These are phyloP conservation scores for Entamoeba moshkovskii DNA, from an alignment of 208 protist genomes.

Conservation along the genomic window DNA sequence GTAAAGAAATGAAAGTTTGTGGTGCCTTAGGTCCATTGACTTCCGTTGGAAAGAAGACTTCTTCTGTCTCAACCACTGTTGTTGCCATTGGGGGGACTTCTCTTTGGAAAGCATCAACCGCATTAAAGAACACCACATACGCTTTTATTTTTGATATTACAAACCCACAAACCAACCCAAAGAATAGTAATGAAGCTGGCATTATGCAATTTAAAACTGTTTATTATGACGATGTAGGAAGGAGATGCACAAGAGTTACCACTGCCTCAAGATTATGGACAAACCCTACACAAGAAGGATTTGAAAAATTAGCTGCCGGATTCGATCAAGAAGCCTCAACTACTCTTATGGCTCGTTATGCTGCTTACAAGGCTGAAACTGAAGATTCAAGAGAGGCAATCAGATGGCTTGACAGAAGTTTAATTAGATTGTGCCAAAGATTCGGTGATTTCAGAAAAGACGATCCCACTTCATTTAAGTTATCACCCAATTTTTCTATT, in stretches of 20 bases:
- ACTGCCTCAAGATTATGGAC: background rate
- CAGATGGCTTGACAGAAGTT: slow-evolving; percentile 15
- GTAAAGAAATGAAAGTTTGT: slow-evolving; percentile 10
- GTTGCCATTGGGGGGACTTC: slow-evolving; percentile 6
- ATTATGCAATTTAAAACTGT: slow-evolving; percentile 15
- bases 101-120: background rate
- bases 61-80: background rate
- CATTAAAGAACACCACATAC: background rate
- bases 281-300: background rate
- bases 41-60: background rate
- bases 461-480: background rate
- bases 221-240: background rate
- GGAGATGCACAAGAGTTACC: background rate
- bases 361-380: slow-evolving; percentile 10
- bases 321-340: slow-evolving; percentile 29
- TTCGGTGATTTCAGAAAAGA: slow-evolving; percentile 12
- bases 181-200: background rate
- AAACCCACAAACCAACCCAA: background rate
- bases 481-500: slow-evolving; percentile 16
- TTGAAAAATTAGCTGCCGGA: background rate
- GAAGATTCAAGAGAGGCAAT: background rate
- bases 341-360: slow-evolving; percentile 15
- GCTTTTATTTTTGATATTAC: slow-evolving; percentile 15
- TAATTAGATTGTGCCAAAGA: slow-evolving; percentile 9
- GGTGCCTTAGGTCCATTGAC: slow-evolving; percentile 3